Percentiles rank a stretch among this genome's conserved stretches.
phyloP scores from a whole-genome alignment of 345 rosid species.

The Theobroma cacao region DNA sequence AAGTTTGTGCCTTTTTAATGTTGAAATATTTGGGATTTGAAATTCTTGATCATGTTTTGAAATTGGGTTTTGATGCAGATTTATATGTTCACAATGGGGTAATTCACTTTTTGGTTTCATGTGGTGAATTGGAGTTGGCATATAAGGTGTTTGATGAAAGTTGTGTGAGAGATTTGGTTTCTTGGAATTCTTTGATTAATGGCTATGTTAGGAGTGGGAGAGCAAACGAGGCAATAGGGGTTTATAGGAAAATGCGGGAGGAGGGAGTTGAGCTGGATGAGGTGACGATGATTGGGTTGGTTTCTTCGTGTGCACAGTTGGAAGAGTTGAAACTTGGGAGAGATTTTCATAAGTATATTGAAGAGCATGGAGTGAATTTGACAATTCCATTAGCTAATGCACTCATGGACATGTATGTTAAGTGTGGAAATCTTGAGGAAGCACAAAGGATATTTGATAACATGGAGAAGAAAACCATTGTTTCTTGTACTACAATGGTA shows the following conservation, averaged over 20 bases:
- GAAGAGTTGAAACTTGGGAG: constrained; percentile 60
- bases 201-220: constrained; percentile 63
- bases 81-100: constrained; percentile 62
- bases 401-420: constrained; percentile 82
- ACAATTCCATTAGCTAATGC: constrained; percentile 66
- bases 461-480: constrained; percentile 51
- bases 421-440: constrained; percentile 60
- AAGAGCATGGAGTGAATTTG: constrained; percentile 40
- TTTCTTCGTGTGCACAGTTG: constrained; percentile 57
- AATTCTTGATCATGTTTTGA: constrained; percentile 64
- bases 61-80: constrained; percentile 58
- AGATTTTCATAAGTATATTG: constrained; percentile 49
- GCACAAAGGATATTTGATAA: constrained; percentile 53
- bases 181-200: constrained; percentile 86
- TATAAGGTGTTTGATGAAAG: constrained; percentile 71
- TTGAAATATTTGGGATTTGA: constrained; percentile 41
- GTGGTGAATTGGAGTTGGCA: constrained; percentile 59
- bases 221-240: constrained; percentile 43
- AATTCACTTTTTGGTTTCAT: constrained; percentile 53
- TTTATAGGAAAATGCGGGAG: constrained; percentile 49
- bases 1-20: constrained; percentile 47
- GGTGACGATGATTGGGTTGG: constrained; percentile 79
- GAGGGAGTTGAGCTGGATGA: constrained; percentile 55
- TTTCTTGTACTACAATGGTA: constrained; percentile 77
- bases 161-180: constrained; percentile 70